Conservation (phyloP, 2,329 filamentous ascomycete species). For the Ophiocordyceps robertsii region DNA sequence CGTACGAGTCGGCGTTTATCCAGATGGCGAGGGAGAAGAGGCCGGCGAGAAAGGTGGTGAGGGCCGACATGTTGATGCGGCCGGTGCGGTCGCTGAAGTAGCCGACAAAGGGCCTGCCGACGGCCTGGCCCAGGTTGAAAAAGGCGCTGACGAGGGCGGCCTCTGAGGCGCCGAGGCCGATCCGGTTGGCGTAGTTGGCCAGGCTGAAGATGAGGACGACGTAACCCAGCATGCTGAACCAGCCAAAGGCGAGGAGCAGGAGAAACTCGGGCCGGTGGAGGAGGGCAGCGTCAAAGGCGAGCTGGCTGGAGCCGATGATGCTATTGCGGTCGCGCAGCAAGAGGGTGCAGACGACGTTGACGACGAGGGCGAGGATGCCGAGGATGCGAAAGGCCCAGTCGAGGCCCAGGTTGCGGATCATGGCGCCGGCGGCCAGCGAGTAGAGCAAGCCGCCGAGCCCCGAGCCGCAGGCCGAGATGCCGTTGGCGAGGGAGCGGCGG, state of each 20-base stretch:
- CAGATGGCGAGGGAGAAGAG: conserved; percentile 58
- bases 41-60: conserved; percentile 50
- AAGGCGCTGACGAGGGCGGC: conserved; percentile 61
- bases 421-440: conserved; percentile 52
- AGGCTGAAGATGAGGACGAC: conserved; percentile 65
- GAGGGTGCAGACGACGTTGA: conserved; percentile 49
- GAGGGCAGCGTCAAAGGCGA: conserved; percentile 50
- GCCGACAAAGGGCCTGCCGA: conserved; percentile 61
- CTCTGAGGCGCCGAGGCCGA: conserved; percentile 54
- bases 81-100: conserved; percentile 58
- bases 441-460: conserved; percentile 64
- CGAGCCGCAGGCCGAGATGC: conserved; percentile 53
- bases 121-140: conserved; percentile 52
- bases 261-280: conserved; percentile 50
- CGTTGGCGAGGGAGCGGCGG: conserved; percentile 55
- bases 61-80: conserved; percentile 56
- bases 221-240: conserved; percentile 61
- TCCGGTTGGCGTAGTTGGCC: conserved; percentile 55
- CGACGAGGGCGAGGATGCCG: conserved; percentile 47
- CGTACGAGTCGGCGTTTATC: conserved; percentile 51
- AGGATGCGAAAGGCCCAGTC: conserved; percentile 55
- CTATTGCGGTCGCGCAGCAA: conserved; percentile 61
- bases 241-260: conserved; percentile 52
- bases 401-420: conserved; percentile 51
- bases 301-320: conserved; percentile 51